Base-by-base conservation (phyloP, 371 early-diverging fungal genomes). In the Entomophthora muscae region DNA sequence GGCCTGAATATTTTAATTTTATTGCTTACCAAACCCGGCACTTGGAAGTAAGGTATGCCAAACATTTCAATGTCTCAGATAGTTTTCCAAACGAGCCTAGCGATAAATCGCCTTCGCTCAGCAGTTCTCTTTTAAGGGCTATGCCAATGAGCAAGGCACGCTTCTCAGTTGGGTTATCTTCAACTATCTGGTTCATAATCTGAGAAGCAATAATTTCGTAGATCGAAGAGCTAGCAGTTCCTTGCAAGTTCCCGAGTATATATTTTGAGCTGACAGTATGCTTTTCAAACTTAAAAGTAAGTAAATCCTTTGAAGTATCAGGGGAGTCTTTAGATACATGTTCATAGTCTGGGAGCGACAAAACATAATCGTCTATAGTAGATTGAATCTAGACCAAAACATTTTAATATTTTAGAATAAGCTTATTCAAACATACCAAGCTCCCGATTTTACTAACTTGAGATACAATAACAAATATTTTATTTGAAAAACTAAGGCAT, bases 11-110 rank as follows among this genome's bases (percentile, higher is more conserved):
- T n/a, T n/a, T n/a, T n/a, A n/a, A n/a, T n/a, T n/a, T n/a, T n/a
- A n/a, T n/a, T n/a, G n/a, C n/a, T 77, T 73, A 42, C 42, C 42
- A 42, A 42, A 42, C 17, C 5, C 42, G 42, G 17, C 42, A 42
- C 10, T 17, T 42, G 5, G 42, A 42, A 10, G 42, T 42, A 42
- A 42, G 42, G 10, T 42, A 10, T 17, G 42, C 42, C 42, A 42
- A 17, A 17, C 42, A 42, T 42, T 42, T 5, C 42, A 42, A 17
- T 17, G 42, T 42, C 17, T 42, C 42, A 5, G 42, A 42, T 17
- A 42, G 17, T 42, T 42, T 42, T 42, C 17, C 42, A 5, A 42
- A 42, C 42, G 5, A 17, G 17, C n/a, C n/a, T 10, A 17, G 17
- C 17, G 42, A 17, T 17, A 42, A 42, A 42, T 5, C 17, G 10